These are phyloP conservation scores for Kodamaea fungicola DNA, from an alignment of 1,139 yeast genomes.

Conservation along the genomic window DNA sequence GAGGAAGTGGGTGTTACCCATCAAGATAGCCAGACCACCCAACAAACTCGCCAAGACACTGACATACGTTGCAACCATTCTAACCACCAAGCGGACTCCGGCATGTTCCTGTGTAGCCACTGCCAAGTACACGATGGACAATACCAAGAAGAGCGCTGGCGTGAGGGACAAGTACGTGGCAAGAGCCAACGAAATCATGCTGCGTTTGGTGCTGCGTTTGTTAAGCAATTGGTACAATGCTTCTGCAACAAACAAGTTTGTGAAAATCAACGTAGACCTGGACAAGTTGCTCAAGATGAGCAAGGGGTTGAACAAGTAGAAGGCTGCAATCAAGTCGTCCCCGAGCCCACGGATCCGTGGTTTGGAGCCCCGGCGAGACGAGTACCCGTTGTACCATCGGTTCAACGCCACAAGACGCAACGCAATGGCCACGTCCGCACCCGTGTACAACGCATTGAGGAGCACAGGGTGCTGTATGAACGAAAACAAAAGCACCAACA, in stretches of 20 bases:
- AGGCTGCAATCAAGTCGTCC: slow-evolving; percentile 49
- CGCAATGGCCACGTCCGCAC: slow-evolving; percentile 41
- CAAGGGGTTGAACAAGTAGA: slow-evolving; percentile 81
- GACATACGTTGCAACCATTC: slow-evolving; percentile 24
- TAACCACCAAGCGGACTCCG: slow-evolving; percentile 13
- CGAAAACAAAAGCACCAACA: slow-evolving; percentile 53
- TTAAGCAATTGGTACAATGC: slow-evolving; percentile 48
- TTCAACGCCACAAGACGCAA: slow-evolving; percentile 38
- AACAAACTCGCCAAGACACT: slow-evolving; percentile 32
- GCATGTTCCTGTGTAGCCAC: slow-evolving; percentile 7
- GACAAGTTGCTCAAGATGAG: slow-evolving; percentile 64
- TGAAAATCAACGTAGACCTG: slow-evolving; percentile 62
- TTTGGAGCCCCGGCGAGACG: slow-evolving; percentile 3
- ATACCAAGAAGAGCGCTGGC: slow-evolving; percentile 47
- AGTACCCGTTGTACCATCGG: slow-evolving; percentile 32
- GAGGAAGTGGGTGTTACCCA: slow-evolving; percentile 43
- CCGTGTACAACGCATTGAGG: slow-evolving; percentile 37
- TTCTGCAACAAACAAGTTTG: slow-evolving; percentile 54
- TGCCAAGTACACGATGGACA: slow-evolving; percentile 50
- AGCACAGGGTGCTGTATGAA: slow-evolving; percentile 26
- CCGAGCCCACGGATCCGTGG: slow-evolving; percentile 19
- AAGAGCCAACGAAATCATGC: slow-evolving; percentile 55
- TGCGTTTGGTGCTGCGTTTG: slow-evolving; percentile 34
- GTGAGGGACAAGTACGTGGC: slow-evolving; percentile 66
- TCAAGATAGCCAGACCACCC: slow-evolving; percentile 26